Percentiles rank a stretch among this genome's conserved stretches.
phyloP scores from a whole-genome alignment of 768 basidiomycete species.

The Trametes coccinea region DNA sequence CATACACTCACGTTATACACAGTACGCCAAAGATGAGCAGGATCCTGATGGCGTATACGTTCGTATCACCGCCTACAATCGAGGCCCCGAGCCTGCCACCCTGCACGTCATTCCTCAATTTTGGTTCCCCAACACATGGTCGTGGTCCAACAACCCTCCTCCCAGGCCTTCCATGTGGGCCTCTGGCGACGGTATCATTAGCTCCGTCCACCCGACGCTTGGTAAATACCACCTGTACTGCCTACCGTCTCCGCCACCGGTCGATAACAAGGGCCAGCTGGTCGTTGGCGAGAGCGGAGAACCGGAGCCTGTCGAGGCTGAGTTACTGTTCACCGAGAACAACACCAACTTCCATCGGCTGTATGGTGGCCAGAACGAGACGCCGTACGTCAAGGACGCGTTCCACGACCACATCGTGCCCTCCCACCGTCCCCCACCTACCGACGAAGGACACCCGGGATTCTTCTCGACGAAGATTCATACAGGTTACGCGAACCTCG shows the following conservation, averaged over 20 bases:
- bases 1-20: conserved; percentile 16
- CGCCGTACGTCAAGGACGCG: conserved; percentile 89
- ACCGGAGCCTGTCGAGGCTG: conserved; percentile 73
- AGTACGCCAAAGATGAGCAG: conserved; percentile 99
- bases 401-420: conserved; percentile 98
- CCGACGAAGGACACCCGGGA: conserved; percentile 37
- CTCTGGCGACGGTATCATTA: conserved; percentile 60
- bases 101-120: conserved; percentile 94
- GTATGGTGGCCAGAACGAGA: conserved; percentile 84
- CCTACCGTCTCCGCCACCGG: conserved; percentile 89
- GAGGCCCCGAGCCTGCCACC: conserved; percentile 92
- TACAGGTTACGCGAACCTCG: conserved; percentile 15
- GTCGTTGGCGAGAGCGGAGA: conserved; percentile 41
- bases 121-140: conserved; percentile 99
- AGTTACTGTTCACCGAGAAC: conserved; percentile 94
- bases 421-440: conserved; percentile 66
- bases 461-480: conserved; percentile 54
- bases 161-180: conserved; percentile 61
- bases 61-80: conserved; percentile 95
- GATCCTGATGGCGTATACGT: conserved; percentile 85
- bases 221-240: conserved; percentile 84
- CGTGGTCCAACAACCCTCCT: conserved; percentile 77
- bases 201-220: conserved; percentile 71
- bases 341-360: conserved; percentile 93
- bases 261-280: conserved; percentile 62